These are phyloP conservation scores for Pythium folliculosum DNA, from an alignment of 352 stramenopile genomes.

Conservation along the genomic window DNA sequence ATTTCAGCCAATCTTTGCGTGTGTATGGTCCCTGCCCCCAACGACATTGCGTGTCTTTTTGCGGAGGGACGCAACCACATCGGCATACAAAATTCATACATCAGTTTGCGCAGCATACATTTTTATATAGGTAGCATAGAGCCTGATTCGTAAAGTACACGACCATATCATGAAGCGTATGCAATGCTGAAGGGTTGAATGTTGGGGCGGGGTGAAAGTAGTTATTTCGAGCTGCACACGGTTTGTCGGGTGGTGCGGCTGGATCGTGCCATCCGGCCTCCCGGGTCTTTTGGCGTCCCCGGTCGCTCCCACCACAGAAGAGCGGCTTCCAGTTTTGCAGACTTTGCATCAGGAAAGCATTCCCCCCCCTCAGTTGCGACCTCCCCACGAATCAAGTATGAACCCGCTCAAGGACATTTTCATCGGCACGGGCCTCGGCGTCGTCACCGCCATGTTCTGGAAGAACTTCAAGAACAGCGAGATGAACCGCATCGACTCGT, in stretches of 20 bases:
- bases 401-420: slow-evolving; percentile 84
- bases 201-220: slow-evolving; percentile 13
- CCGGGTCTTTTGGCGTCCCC: slow-evolving; percentile 9
- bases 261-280: slow-evolving; percentile 22
- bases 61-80: not conserved
- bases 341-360: slow-evolving; percentile 22
- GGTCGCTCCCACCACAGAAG: slow-evolving; percentile 27
- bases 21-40: not conserved
- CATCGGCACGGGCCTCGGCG: slow-evolving; percentile 67
- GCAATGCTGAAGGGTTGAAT: not conserved
- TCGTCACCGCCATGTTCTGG: slow-evolving; percentile 54
- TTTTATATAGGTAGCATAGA: no score
- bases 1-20: slow-evolving; percentile 17
- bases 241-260: slow-evolving; percentile 26
- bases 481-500: slow-evolving; percentile 73
- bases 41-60: slow-evolving; percentile 29
- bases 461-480: slow-evolving; percentile 69
- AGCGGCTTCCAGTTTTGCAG: slow-evolving; percentile 26
- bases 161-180: not conserved
- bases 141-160: no score
- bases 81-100: slow-evolving; percentile 4
- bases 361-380: not conserved
- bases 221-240: not conserved
- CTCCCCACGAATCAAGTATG: slow-evolving; percentile 38
- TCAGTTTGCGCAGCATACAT: not conserved